A percentile compares a stretch with the other conserved stretches of the same genome.
Conservation (phyloP, 495 filamentous ascomycete genomes). For the Margaritispora aquatica region DNA sequence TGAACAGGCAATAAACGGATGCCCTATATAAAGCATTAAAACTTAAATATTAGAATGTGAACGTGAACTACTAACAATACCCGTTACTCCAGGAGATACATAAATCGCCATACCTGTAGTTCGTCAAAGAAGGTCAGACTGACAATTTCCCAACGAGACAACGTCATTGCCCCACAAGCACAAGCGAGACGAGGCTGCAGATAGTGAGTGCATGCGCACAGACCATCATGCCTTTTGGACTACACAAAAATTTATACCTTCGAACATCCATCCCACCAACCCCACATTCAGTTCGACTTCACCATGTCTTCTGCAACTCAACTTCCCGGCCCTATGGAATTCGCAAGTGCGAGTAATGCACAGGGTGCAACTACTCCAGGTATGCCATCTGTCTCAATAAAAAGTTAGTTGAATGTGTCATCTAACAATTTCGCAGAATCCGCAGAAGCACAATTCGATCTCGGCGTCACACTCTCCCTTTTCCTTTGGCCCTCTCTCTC, state of each 20-base stretch:
- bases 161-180: not conserved
- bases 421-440: constrained; percentile 18
- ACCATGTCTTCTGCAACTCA: constrained; percentile 56
- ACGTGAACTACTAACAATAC: too few species aligned
- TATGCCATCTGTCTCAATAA: not conserved
- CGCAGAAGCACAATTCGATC: constrained; percentile 60
- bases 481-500: constrained; percentile 81
- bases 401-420: not conserved
- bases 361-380: not conserved
- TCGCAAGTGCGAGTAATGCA: not conserved
- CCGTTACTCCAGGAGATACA: too few species aligned
- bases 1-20: too few species aligned
- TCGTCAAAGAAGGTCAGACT: not conserved
- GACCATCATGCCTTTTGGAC: not conserved
- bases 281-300: not conserved
- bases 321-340: constrained; percentile 26
- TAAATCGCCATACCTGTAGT: too few species aligned
- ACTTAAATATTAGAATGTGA: too few species aligned
- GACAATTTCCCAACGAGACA: not conserved
- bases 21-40: too few species aligned
- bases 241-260: constrained; percentile 1
- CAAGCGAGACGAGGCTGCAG: not conserved
- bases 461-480: constrained; percentile 71
- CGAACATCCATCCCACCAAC: not conserved
- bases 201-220: not conserved